phyloP scores from a whole-genome alignment of 2,329 filamentous ascomycete genomes.

The Pestalotiopsis sp. region DNA sequence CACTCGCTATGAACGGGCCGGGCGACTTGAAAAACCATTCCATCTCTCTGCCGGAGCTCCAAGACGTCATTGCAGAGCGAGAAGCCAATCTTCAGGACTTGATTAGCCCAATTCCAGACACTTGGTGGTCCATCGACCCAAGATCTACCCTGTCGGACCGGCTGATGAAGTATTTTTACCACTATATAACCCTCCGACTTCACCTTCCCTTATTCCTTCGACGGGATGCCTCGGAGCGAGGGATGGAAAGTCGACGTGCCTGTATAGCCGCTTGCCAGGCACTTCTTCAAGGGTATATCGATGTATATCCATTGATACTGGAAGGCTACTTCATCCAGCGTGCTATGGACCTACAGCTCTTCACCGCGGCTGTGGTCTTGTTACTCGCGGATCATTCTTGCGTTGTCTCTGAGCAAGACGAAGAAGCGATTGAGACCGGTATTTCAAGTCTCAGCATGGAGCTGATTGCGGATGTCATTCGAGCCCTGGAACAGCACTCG shows the following conservation, averaged over 20 bases:
- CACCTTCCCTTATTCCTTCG: not conserved
- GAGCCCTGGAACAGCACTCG: not conserved
- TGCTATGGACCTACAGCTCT: not conserved
- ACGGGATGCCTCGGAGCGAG: not conserved
- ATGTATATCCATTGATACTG: not conserved
- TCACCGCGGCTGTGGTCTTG: not conserved
- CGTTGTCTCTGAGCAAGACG: not conserved
- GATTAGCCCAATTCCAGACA: not conserved
- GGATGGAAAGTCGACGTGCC: not conserved
- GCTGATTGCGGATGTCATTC: not conserved
- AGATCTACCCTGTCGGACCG: not conserved
- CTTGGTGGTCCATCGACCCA: not conserved
- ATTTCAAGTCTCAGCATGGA: not conserved
- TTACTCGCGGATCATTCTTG: not conserved
- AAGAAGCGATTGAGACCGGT: not conserved
- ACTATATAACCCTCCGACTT: not conserved
- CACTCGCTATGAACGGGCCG: not conserved
- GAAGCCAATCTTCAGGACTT: not conserved
- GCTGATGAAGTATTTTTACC: not conserved
- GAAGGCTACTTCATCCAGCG: not conserved
- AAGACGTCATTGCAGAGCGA: not conserved
- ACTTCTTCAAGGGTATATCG: not conserved
- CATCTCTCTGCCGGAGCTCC: not conserved
- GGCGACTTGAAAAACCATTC: not conserved
- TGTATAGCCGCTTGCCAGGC: not conserved